These are phyloP conservation scores for Diplosphaera chodatii DNA, from an alignment of 139 green algal genomes.

Conservation along the genomic window DNA sequence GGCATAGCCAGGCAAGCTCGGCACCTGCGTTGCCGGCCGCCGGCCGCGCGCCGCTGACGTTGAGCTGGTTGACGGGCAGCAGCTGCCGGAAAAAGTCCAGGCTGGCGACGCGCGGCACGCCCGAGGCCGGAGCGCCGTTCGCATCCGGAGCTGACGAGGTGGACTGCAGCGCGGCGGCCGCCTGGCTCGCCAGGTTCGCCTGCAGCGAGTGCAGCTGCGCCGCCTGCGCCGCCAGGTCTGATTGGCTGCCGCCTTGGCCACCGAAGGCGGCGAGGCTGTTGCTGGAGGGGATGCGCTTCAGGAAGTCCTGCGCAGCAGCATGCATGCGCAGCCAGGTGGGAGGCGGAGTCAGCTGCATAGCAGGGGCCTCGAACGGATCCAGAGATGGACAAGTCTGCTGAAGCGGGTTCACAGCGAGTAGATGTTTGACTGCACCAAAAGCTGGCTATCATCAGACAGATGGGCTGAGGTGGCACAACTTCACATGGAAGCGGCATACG, in stretches of 20 bases:
- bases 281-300: conserved; percentile 63
- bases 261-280: conserved; percentile 41
- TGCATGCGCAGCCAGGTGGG: not conserved
- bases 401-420: too few relatives aligned
- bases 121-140: conserved; percentile 8
- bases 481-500: not conserved
- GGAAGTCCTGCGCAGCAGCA: conserved; percentile 47
- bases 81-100: conserved; percentile 57
- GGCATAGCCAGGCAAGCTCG: too few relatives aligned
- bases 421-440: too few relatives aligned
- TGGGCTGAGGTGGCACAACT: not conserved
- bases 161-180: not conserved
- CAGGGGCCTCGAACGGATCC: too few relatives aligned
- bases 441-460: not conserved
- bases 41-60: not conserved
- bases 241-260: not conserved
- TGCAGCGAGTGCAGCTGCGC: conserved; percentile 24
- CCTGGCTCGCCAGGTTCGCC: conserved; percentile 12
- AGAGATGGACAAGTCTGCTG: too few relatives aligned
- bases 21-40: not conserved
- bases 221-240: conserved; percentile 1
- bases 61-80: conserved; percentile 26
- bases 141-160: not conserved
- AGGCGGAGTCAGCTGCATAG: too few relatives aligned
- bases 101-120: conserved; percentile 53